These are phyloP conservation scores for Sclerotinia subarctica DNA, from an alignment of 2,329 filamentous ascomycete genomes.

Conservation along the genomic window DNA sequence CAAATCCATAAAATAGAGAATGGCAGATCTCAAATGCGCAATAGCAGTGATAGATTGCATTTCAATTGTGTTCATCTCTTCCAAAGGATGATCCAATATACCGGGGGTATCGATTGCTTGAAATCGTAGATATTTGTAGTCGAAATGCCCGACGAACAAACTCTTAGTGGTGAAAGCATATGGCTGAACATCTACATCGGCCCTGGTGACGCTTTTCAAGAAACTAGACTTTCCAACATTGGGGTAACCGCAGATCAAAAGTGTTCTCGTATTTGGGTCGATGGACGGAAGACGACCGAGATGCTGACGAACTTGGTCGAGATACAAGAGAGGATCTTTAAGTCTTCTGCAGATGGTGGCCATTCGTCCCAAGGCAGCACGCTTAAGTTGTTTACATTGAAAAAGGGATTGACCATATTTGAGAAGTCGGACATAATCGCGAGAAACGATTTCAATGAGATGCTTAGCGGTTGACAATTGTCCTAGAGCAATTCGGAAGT, in stretches of 20 bases:
- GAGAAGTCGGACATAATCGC: constrained; percentile 92
- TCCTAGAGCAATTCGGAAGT: constrained; percentile 94
- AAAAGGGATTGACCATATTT: constrained; percentile 97
- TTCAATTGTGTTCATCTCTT: constrained; percentile 99
- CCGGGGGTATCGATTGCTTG: constrained; percentile 98
- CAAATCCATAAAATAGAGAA: constrained; percentile 97
- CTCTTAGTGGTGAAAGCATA: constrained; percentile 99
- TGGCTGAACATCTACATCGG: constrained; percentile 94
- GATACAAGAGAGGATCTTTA: constrained; percentile 90
- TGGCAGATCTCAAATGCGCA: constrained; percentile 90
- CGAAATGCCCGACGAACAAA: constrained; percentile 95
- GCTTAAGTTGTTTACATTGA: constrained; percentile 99
- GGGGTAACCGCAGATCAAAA: constrained; percentile 95
- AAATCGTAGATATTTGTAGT: constrained; percentile 89
- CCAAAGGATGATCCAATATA: constrained; percentile 93
- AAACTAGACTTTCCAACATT: constrained; percentile 98
- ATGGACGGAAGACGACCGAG: constrained; percentile 96
- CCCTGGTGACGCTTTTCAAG: constrained; percentile 83
- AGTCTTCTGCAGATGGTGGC: constrained; percentile 92
- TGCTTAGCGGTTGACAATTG: constrained; percentile 96
- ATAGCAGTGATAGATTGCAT: constrained; percentile 99
- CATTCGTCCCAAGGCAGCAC: constrained; percentile 94
- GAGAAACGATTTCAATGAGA: constrained; percentile 90
- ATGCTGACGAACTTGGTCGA: constrained; percentile 96
- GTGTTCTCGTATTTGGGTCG: constrained; percentile 92